Base-by-base conservation (phyloP, 257 asterid genomes). In the Lavandula angustifolia region DNA sequence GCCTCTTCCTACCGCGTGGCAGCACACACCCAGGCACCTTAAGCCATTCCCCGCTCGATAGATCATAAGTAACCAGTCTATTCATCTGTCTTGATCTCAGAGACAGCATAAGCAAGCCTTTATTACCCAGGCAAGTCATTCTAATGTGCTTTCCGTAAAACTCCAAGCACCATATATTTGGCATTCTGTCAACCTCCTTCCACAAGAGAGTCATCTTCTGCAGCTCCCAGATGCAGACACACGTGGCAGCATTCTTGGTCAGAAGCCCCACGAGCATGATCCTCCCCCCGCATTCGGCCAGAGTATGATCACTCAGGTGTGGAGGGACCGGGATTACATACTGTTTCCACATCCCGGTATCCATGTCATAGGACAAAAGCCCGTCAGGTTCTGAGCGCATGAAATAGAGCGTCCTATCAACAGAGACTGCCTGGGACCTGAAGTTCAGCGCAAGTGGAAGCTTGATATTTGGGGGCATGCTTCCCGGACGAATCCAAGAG, bases 141-240 rank as follows among this genome's bases (percentile, higher is more conserved):
- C 92, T 76, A 61, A 92, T 87, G 91, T 89, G 96, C 95, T 89
- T 92, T 40, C 99, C 99, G 22, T 92, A 89, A 81, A 92, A 92
- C 70, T 92, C 99, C 81, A 89, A 89, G 97, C 97, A 92, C 97
- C 88, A 89, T 76, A 87, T 67, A 73, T 92, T 92, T 92, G 99
- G 99, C 99, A 92, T 92, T 92, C 99, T 92, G 97, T 92, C 99
- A 80, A 92, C 97, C 99, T 92, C 99, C 97, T 92, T 92, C 98
- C 99, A 92, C 91, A 89, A 69, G 29, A 87, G 81, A 33, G 96
- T 89, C 99, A 89, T 92, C 87, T 83, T 92, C 74, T 92, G 96
- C 78, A 92, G 87, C 90, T 92, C 99, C 99, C 99, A 89, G 34
- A 92, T 83, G 87, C 95, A 92, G 38, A 92, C 87, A 5, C 99